Evolutionary conservation across 75 land plant species (phyloP), one percentile per base, ranked within the genome.

Genomic region (Larix kaempferi): DNA sequence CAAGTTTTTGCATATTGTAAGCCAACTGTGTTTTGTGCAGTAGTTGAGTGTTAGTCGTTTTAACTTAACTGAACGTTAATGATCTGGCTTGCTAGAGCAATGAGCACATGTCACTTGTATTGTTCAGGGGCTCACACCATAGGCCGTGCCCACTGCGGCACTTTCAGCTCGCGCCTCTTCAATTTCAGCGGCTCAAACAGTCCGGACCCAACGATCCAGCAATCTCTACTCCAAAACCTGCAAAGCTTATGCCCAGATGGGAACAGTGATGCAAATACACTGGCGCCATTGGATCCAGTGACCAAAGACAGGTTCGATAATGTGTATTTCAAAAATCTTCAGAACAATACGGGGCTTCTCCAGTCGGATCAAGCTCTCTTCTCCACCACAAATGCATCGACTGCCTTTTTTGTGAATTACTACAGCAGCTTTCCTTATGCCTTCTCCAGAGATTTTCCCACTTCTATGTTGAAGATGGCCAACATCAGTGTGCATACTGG

Each of bases 381-480:
- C 77, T 61, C 75, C 55, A 62, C 41, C 14, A n/a, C 56, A 16
- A 59, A 73, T 11, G 84, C 67, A 3, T 58, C 67, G 21, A 59
- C 66, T 59, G 65, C 21, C 5, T 60, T 60, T 19, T 69, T 84
- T 37, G 95, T 90, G 0, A 23, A 85, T 25, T n/a, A 57, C 25
- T 92, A 82, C 56, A 81, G 80, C 82, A 74, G 35, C 5, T 73
- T 78, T 59, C 58, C 63, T 5, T 33, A 41, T 16, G 76, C 75
- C 12, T 92, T 94, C 83, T 74, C 82, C 79, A 23, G 2, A 44
- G 82, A 88, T 61, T 92, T 94, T 58, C 61, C 23, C 3, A 66
- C 63, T 61, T 80, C 92, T 41, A 94, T 92, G 92, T 76, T 87
- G 76, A 88, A 76, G 78, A 86, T 94, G 95, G 91, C 88, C 39